Base-by-base conservation (phyloP, 208 protist genomes). In the Tritrichomonas musculus region DNA sequence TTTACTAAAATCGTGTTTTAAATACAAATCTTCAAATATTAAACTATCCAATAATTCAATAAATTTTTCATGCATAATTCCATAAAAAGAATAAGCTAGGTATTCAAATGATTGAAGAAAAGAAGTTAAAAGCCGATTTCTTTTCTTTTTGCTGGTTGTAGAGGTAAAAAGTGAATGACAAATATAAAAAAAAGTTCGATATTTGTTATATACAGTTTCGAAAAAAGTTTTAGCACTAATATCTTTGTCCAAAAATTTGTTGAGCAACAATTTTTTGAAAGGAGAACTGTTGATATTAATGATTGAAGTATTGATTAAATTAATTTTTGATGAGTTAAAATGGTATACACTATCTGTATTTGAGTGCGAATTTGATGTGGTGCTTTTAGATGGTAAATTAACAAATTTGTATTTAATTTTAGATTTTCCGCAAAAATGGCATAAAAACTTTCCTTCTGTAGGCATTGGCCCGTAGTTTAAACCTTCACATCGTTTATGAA, bases 391-490 rank as follows among this genome's bases (percentile, higher is more conserved):
- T 57, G 77, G 47, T 41, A 88, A 33, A 57, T 47, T 53, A 36
- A 33, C 20, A 44, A 44, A 44, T 57, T 25, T 3, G 20, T 88
- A 57, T 60, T 25, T 88, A 39, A 57, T 57, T 60, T 47, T 53
- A 39, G 47, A 57, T 88, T 88, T 88, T 20, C 77, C 77, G 47
- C 77, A 88, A 36, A 88, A 88, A 55, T 44, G 27, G 44, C 77
- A 88, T 39, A 88, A 3, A 88, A 39, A 88, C 0, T 44, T 20
- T 8, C 77, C 41, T 13, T 2, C 20, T n/a, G n/a, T n/a, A 39
- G 77, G 77, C 77, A 88, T 53, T 17, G 77, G 77, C 2, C 77
- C 77, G 39, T 60, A 88, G 0, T 33, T 20, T 1, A 88, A 27
- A 39, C 77, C 77, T 27, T 20, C 77, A 50, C 77, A 88, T 33